Conservation (phyloP, 1,284 basidiomycete genomes). For the Fomitopsis betulina region DNA sequence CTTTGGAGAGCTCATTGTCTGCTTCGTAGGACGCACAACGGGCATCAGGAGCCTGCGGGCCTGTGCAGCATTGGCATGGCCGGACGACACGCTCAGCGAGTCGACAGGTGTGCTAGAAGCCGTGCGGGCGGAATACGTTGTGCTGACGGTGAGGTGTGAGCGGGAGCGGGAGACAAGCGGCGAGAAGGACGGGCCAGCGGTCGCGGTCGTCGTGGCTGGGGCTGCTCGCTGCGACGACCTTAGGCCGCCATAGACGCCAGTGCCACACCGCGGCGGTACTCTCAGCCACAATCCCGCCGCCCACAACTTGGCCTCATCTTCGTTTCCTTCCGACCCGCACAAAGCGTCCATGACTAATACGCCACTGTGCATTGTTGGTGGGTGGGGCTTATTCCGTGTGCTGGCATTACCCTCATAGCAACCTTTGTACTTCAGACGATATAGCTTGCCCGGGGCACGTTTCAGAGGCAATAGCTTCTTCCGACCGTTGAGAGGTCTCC, state of each 20-base stretch:
- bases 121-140: background rate
- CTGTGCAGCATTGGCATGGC: background rate
- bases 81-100: conserved; percentile 15
- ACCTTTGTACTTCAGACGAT: background rate
- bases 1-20: conserved; percentile 9
- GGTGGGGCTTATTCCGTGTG: background rate
- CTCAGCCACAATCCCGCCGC: background rate
- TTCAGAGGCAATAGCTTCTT: background rate
- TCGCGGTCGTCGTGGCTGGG: too few species aligned
- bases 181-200: background rate
- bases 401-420: background rate
- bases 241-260: too few species aligned
- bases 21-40: conserved; percentile 19
- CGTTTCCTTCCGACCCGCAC: too few species aligned
- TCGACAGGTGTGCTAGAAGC: conserved; percentile 13
- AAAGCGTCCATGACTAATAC: too few species aligned
- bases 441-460: background rate
- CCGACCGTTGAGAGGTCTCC: background rate
- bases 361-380: too few species aligned
- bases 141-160: background rate
- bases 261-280: background rate
- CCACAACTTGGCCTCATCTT: background rate
- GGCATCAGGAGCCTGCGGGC: conserved; percentile 23
- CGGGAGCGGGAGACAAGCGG: conserved; percentile 3
- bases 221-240: too few species aligned